Evolutionary conservation across 2,329 filamentous ascomycete species (phyloP).

Genomic region (Atkinsonella hypoxylon): DNA sequence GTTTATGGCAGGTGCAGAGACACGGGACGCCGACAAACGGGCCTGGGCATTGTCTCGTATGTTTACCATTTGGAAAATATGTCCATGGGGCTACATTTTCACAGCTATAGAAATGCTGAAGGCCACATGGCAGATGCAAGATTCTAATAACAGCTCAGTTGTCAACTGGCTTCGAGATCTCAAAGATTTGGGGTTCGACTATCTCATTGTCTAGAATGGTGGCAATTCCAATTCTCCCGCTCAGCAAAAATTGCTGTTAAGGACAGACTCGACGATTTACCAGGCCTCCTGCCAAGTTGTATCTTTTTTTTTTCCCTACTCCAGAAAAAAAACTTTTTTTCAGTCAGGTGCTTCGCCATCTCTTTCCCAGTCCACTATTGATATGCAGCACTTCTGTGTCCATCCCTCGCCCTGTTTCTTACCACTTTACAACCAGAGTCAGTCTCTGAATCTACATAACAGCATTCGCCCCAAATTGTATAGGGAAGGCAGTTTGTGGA

Average conservation of each 20-base stretch:
- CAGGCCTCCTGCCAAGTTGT: not conserved
- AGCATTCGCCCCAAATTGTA: too few species aligned
- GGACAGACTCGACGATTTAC: not conserved
- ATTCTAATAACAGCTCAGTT: slow-evolving; percentile 15
- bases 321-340: too few species aligned
- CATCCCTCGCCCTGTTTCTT: too few species aligned
- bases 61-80: slow-evolving; percentile 30
- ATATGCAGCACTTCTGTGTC: too few species aligned
- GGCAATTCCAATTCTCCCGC: not conserved
- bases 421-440: too few species aligned
- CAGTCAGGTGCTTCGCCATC: not conserved
- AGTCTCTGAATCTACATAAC: too few species aligned
- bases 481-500: too few species aligned
- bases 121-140: slow-evolving; percentile 34
- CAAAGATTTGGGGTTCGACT: slow-evolving; percentile 31
- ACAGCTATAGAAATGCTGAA: slow-evolving; percentile 36
- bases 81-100: slow-evolving; percentile 39
- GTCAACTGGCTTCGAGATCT: slow-evolving; percentile 32
- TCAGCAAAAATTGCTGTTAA: not conserved
- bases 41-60: slow-evolving; percentile 39
- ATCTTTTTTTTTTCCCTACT: too few species aligned
- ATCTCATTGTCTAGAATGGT: slow-evolving; percentile 29
- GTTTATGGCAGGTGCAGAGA: slow-evolving; percentile 45
- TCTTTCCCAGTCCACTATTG: not conserved
- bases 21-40: slow-evolving; percentile 31